phyloP scores from a whole-genome alignment of 192 early-diverging fungal species.

The Cetraspora pellucida region DNA sequence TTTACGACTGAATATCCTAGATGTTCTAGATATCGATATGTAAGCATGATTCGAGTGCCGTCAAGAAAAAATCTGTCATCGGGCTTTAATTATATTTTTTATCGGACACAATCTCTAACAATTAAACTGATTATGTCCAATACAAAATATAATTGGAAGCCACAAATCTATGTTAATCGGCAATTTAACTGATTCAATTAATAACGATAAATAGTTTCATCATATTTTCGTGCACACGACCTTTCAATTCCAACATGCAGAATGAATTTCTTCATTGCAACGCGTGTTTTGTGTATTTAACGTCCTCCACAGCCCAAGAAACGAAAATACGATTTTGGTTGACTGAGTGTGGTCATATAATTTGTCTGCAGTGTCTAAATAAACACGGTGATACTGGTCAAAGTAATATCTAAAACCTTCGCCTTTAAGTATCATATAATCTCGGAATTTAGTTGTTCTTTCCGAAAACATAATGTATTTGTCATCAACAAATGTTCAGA shows the following conservation, averaged over 20 bases:
- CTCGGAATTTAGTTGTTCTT: not conserved
- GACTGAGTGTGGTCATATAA: constrained; percentile 24
- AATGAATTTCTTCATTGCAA: constrained; percentile 25
- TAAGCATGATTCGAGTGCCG: too few relatives aligned
- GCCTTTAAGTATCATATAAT: not conserved
- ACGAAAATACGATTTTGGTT: constrained; percentile 22
- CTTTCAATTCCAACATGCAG: not conserved
- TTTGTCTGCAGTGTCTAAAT: not conserved
- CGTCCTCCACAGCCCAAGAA: not conserved
- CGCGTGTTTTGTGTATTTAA: not conserved
- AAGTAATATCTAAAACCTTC: not conserved
- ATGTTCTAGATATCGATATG: too few relatives aligned
- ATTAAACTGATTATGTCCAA: too few relatives aligned
- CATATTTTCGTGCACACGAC: too few relatives aligned
- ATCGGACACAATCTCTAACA: too few relatives aligned
- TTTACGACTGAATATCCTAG: too few relatives aligned
- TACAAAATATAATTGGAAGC: too few relatives aligned
- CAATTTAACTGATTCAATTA: not conserved
- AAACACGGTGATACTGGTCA: not conserved
- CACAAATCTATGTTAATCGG: too few relatives aligned
- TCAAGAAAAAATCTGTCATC: too few relatives aligned
- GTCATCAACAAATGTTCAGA: not conserved
- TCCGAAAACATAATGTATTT: not conserved
- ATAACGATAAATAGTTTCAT: not conserved
- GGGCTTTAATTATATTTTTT: too few relatives aligned